Conservation (phyloP, 208 protist genomes). For the Trypanosoma avium region DNA sequence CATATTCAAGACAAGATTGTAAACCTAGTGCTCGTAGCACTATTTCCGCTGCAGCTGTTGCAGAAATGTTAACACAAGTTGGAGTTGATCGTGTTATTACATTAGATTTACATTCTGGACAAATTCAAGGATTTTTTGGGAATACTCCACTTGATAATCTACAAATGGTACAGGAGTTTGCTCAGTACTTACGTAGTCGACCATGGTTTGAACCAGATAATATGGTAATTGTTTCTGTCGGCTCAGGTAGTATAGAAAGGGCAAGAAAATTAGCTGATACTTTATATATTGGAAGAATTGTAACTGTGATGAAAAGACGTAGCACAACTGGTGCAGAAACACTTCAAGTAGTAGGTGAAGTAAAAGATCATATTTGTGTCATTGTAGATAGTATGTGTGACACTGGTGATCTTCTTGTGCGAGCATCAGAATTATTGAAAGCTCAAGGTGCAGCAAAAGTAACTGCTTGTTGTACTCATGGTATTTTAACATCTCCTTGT, state of each 20-base stretch:
- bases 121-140: constrained; percentile 97
- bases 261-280: constrained; percentile 90
- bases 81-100: constrained; percentile 91
- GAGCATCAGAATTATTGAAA: constrained; percentile 91
- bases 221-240: constrained; percentile 94
- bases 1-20: constrained; percentile 93
- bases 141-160: constrained; percentile 94
- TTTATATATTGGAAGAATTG: constrained; percentile 87
- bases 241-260: constrained; percentile 94
- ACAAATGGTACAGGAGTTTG: constrained; percentile 82
- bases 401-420: constrained; percentile 93
- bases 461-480: constrained; percentile 94
- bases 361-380: constrained; percentile 90
- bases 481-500: constrained; percentile 90
- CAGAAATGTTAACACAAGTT: constrained; percentile 89
- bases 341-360: constrained; percentile 95
- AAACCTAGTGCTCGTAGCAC: constrained; percentile 92
- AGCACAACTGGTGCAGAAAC: constrained; percentile 78
- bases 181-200: constrained; percentile 58
- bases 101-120: constrained; percentile 94
- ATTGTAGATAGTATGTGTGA: constrained; percentile 98
- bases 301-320: constrained; percentile 95
- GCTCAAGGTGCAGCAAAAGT: constrained; percentile 91
- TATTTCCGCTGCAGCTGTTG: constrained; percentile 93
- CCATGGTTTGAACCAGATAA: constrained; percentile 77